Evolutionary conservation across 257 asterid genomes (phyloP).

Genomic region (Rubia yunnanensis): DNA sequence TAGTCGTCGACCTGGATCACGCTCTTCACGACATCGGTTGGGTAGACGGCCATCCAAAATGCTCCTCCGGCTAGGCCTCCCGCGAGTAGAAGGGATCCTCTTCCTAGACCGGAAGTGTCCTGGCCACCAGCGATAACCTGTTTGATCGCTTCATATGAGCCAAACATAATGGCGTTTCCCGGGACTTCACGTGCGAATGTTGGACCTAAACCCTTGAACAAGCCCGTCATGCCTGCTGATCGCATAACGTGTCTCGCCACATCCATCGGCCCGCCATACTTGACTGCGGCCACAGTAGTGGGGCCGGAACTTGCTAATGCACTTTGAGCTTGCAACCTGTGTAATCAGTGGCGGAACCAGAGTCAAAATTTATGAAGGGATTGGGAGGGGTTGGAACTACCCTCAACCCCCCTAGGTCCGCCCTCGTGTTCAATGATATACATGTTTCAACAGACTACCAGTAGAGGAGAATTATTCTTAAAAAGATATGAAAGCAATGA

Average conservation of each 20-base stretch:
- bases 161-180: constrained; percentile 81
- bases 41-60: constrained; percentile 64
- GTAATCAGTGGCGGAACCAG: constrained; percentile 5
- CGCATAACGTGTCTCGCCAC: constrained; percentile 65
- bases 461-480: too few relatives aligned
- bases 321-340: constrained; percentile 81
- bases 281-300: constrained; percentile 30
- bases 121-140: constrained; percentile 60
- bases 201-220: constrained; percentile 71
- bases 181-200: constrained; percentile 81
- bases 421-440: too few relatives aligned
- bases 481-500: background rate
- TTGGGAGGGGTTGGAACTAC: too few relatives aligned
- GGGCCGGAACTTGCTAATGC: constrained; percentile 37
- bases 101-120: constrained; percentile 57
- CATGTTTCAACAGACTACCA: too few relatives aligned
- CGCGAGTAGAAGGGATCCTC: constrained; percentile 56
- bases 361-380: too few relatives aligned
- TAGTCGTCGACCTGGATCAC: constrained; percentile 72
- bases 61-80: constrained; percentile 85
- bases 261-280: constrained; percentile 71
- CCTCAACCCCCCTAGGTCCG: too few relatives aligned
- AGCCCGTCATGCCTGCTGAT: constrained; percentile 57
- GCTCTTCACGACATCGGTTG: constrained; percentile 74
- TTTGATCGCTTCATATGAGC: constrained; percentile 66